Percentiles rank a stretch among this genome's conserved stretches.
phyloP scores from a whole-genome alignment of 805 yeast species.

The Candida vaughaniae region DNA sequence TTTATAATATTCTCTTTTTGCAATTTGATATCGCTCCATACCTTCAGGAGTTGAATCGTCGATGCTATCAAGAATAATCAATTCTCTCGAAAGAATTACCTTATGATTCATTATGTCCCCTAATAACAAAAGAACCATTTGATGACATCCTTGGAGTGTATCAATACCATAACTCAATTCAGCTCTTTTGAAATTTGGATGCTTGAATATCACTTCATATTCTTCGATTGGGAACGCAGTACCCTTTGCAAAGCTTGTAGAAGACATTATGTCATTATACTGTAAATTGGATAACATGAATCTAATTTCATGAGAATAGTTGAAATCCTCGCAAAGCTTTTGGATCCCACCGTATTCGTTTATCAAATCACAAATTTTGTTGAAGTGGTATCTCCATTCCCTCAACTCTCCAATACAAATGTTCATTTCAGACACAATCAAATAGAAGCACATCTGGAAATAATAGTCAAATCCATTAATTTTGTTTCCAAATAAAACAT shows the following conservation, averaged over 20 bases:
- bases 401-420: constrained; percentile 19
- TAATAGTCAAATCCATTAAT: neutral
- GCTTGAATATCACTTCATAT: constrained; percentile 13
- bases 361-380: neutral
- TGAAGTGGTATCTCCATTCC: constrained; percentile 13
- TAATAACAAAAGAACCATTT: constrained; percentile 17
- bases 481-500: neutral
- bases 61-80: no score
- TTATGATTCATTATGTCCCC: constrained; percentile 15
- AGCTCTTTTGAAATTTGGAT: constrained; percentile 11
- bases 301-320: constrained; percentile 17
- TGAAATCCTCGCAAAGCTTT: constrained; percentile 13
- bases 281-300: constrained; percentile 18
- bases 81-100: neutral
- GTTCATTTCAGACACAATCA: constrained; percentile 1
- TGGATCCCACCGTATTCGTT: constrained; percentile 15
- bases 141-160: constrained; percentile 22
- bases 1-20: neutral
- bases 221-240: constrained; percentile 15
- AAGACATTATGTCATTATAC: constrained; percentile 21
- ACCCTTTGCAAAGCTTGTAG: constrained; percentile 13
- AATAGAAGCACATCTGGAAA: constrained; percentile 6
- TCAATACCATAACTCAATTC: constrained; percentile 19
- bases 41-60: no score
- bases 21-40: no score